These are phyloP conservation scores for Sugiyamaella americana DNA, from an alignment of 805 yeast genomes.

Conservation along the genomic window DNA sequence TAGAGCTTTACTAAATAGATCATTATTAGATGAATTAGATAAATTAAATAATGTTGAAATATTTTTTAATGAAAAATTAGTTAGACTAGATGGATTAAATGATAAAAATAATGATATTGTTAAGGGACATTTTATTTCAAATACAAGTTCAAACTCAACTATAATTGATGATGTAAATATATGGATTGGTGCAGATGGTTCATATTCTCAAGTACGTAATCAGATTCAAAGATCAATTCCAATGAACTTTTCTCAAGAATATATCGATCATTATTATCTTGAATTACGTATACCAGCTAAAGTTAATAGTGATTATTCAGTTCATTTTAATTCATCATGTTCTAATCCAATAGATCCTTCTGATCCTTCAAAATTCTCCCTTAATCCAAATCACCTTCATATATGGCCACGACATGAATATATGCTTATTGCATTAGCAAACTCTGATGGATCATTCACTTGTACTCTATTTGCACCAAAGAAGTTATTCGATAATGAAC, in stretches of 20 bases:
- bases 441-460: slow-evolving; percentile 79
- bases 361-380: slow-evolving; percentile 37
- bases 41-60: slow-evolving; percentile 40
- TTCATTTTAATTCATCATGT: background rate
- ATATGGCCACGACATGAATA: slow-evolving; percentile 86
- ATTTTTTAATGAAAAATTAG: slow-evolving; percentile 53
- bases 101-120: background rate
- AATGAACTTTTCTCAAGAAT: slow-evolving; percentile 68
- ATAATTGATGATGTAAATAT: slow-evolving; percentile 42
- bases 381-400: slow-evolving; percentile 74
- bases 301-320: slow-evolving; percentile 21
- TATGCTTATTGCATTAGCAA: slow-evolving; percentile 89
- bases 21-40: slow-evolving; percentile 59
- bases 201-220: slow-evolving; percentile 65
- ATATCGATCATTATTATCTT: slow-evolving; percentile 75
- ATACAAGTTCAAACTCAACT: slow-evolving; percentile 7
- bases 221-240: slow-evolving; percentile 61
- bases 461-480: slow-evolving; percentile 85
- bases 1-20: slow-evolving; percentile 59
- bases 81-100: slow-evolving; percentile 33
- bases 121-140: background rate
- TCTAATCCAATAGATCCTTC: slow-evolving; percentile 9
- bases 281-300: slow-evolving; percentile 69
- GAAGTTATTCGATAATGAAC: slow-evolving; percentile 48
- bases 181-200: slow-evolving; percentile 81